Evolutionary conservation across 2,329 filamentous ascomycete species (phyloP), one percentile per base, ranked within the genome.

Genomic region (Trematosphaeria pertusa): DNA sequence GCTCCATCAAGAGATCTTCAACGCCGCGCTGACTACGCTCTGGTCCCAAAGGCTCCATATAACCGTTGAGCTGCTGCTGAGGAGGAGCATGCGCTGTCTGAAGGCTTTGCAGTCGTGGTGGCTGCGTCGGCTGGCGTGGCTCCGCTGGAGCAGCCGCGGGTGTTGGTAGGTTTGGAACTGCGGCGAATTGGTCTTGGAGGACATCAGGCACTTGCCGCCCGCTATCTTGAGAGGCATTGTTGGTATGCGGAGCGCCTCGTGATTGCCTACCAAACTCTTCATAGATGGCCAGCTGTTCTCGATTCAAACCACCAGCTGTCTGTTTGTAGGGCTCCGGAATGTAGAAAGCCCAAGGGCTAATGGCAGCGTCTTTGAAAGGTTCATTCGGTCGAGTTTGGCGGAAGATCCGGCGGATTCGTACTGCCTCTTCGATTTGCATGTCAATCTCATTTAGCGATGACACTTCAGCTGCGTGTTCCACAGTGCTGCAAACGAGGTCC

Each of bases 311-410:
- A 40, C 82, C 82, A 10, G 90, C 87, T 28, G 88, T 87, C 58
- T 97, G 84, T 63, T 94, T 91, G 76, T 91, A 99, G 0, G 94
- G 94, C 58, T 94, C 89, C 0, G 93, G 93, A 53, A 99, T 96
- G 32, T 91, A 92, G 73, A 91, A 88, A 6, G 92, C 89, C 91
- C 93, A 99, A 39, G 91, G 86, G 67, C 87, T 96, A 59, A 97
- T 84, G 15, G 83, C 83, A 3, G 85, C 83, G 61, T 95, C 90
- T 52, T 92, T 85, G 69, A 94, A 97, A 0, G 90, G 85, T 59
- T 96, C 91, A 59, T 87, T 90, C 2, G 90, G 88, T 42, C 90
- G 83, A 52, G 87, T 83, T 35, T 85, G 76, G 49, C 87, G 85
- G 71, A 96, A 91, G 32, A 86, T 84, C 37, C 89, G 85, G 38